Base-by-base conservation (phyloP, 2,329 filamentous ascomycete genomes). In the Beauveria asiatica region DNA sequence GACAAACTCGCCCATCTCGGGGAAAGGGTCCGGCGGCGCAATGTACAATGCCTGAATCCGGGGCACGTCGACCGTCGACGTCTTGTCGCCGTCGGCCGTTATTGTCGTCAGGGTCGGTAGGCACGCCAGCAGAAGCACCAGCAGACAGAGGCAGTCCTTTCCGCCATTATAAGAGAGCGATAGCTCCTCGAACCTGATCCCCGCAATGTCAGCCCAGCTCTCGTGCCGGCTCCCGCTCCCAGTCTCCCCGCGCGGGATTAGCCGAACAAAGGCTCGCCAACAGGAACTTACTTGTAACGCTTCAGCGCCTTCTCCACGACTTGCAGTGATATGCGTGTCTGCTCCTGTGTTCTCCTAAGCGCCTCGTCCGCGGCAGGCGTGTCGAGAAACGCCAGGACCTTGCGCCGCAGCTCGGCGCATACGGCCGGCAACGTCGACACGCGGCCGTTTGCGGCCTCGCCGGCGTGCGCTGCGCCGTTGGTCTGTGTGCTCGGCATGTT, bases 111-210 rank as follows among this genome's bases (percentile, higher is more conserved):
- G 60, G 27, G 60, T 55, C 44, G 81, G 75, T 58, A 83, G 76
- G 65, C 77, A 80, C 63, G 88, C 86, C 65, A 97, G 86, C 70
- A 96, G 90, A 65, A 97, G 80, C 68, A 97, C 83, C 7, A 97
- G 81, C 19, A 97, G 85, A 57, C 97, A 92, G 19, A 97, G 87
- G 69, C 93, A 97, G 80, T 97, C 94, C 74, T 99, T 99, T 63
- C 94, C 94, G 70, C 94, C 94, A 68, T 99, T 99, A 76, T 97
- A 99, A 60, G 93, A 96, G 64, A 97, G 80, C 5, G 92, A 91
- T 62, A 97, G 81, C 70, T 95, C 83, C 61, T 87, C 81, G 63
- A 88, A 82, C 61, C 90, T 94, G 30, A 17, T 8, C 30, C 48
- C 13, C 21, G 8, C 3, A 13, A 9, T 45, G n/a, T 21, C 27